Evolutionary conservation across 495 filamentous ascomycete species (phyloP), one percentile per base, ranked within the genome.

Genomic region (Penicillium silybi): DNA sequence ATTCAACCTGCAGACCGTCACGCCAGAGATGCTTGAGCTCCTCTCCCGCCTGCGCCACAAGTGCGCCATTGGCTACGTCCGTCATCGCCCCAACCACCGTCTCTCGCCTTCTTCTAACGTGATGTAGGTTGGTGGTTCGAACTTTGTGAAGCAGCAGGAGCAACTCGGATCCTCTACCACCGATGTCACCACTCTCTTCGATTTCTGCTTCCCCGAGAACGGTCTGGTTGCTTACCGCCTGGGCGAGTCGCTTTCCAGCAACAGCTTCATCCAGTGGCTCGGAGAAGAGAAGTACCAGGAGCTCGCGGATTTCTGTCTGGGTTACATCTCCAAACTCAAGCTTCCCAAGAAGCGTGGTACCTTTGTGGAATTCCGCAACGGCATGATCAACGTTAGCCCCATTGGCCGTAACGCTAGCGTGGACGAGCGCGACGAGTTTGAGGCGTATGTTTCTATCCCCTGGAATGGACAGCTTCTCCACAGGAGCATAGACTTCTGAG

Each of bases 201-300:
- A 97, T 74, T 97, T 89, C 74, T 92, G 87, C 78, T 97, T 97
- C 76, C 72, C 89, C 46, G 92, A 97, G 74, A 97, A 97, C 73
- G 92, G 93, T 2, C 82, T 98, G 50, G 92, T 86, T 0, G 92
- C 92, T n/a, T 93, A 77, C 76, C 89, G 88, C 56, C 64, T 89
- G 60, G 92, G 92, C 54, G 65, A 80, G 59, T 74, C 77, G 44
- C 79, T 98, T 16, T 73, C 85, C 2, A 82, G 80, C 58, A 84
- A 84, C 62, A 86, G 77, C 71, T 98, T 97, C 80, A 97, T 98
- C 72, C 66, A 80, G 52, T 96, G 88, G 57, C 72, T 98, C 51
- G 93, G 93, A 43, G 92, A 98, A 75, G 86, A 87, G 7, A 85
- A 85, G 62, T 98, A 96, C 76, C 91, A 97, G 81, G 73, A 84